Evolutionary conservation across 1,139 yeast genomes (phyloP), one percentile per base, ranked within the genome.

Genomic region (Hanseniaspora gamundiae): DNA sequence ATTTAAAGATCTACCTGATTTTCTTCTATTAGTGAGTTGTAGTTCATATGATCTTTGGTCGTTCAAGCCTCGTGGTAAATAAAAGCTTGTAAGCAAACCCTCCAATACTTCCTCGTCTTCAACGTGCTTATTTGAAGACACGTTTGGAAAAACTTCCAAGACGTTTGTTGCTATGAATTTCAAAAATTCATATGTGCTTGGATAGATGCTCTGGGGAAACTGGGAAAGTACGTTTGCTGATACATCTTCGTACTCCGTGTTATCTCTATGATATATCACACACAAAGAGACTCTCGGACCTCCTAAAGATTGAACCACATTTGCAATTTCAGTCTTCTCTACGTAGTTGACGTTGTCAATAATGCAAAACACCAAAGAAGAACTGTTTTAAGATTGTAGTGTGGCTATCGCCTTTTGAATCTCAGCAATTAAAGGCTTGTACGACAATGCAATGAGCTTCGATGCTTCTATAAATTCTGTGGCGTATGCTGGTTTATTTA

Each of bases 1-100:
- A 1, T 68, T 64, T 31, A 82, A 57, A 0, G 93, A 74, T 45
- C 95, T 70, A 0, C 98, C 98, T 0, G 95, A 83, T 56, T 82
- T 82, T 46, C 96, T 71, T 48, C 93, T 71, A 55, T 80, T 83
- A 4, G 74, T 75, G 45, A 91, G 60, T 6, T 66, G 66, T 1
- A 79, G 59, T 42, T 65, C 31, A 20, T 40, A 44, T 9, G 41
- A 27, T 8, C 39, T 22, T 17, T n/a, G 49, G 28, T 64, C 64
- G 54, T 85, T 80, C 47, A 76, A 63, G 2, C 69, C 64, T 42
- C 70, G 62, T 3, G 84, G 82, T 28, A 80, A 57, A 41, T 68
- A 64, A 42, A 76, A 65, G 21, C 57, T 60, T n/a, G 64, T 58
- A 14, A 41, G 19, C 2, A 76, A 52, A 10, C 60, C 60, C 13